A percentile compares a stretch with the other conserved stretches of the same genome.
phyloP scores from a whole-genome alignment of 257 asterid genomes.

The Nicotiana sylvestris region DNA sequence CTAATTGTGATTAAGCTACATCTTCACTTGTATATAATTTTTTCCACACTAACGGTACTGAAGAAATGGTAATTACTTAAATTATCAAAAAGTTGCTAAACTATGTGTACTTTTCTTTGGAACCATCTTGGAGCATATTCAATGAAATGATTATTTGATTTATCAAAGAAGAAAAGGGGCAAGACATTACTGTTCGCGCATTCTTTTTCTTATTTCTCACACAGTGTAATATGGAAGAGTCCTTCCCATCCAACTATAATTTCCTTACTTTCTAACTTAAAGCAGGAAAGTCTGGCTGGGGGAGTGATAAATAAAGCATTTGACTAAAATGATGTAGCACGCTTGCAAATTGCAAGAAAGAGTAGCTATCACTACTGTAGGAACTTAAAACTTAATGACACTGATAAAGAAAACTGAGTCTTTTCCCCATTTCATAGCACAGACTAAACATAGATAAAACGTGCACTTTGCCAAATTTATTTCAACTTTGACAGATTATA shows the following conservation, averaged over 20 bases:
- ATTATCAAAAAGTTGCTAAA: not conserved
- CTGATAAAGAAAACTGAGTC: not conserved
- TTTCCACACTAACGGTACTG: not conserved
- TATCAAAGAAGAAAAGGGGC: not conserved
- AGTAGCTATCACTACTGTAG: not conserved
- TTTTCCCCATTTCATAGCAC: not conserved
- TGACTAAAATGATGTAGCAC: not conserved
- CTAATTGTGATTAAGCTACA: not conserved
- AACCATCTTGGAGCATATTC: not conserved
- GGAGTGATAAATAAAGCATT: not conserved
- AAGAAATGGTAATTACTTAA: not conserved
- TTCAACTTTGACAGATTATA: not conserved
- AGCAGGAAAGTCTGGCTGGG: not conserved
- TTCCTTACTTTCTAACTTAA: not conserved
- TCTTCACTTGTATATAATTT: not conserved
- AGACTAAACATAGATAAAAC: not conserved
- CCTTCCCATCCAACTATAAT: not conserved
- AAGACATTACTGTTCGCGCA: not conserved
- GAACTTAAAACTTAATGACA: not conserved
- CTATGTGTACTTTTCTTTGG: not conserved
- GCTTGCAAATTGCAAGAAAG: not conserved
- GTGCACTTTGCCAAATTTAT: not conserved
- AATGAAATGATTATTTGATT: not conserved
- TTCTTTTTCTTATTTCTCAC: not conserved
- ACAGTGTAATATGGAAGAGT: not conserved